Evolutionary conservation across 2,329 filamentous ascomycete species (phyloP), one percentile per base, ranked within the genome.

Genomic region (Coniochaeta sp.): DNA sequence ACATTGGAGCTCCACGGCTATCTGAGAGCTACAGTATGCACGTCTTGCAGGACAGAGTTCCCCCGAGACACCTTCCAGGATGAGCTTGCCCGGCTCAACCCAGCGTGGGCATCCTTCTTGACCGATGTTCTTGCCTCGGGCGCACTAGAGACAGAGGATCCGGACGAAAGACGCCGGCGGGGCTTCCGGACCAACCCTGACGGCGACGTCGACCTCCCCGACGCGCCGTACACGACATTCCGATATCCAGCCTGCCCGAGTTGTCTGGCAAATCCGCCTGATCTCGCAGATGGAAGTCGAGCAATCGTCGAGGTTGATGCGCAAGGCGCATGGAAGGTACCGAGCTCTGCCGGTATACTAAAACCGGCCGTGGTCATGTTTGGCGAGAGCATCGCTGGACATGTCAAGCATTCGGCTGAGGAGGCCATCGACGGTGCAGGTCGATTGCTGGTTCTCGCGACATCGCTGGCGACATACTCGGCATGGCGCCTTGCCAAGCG

Each of bases 291-390:
- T 66, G 84, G 87, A 4, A 78, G 76, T 1, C 59, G 57, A 57
- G 60, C 75, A 70, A 62, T 79, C 81, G 87, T 97, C 1, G 79
- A 89, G 63, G 83, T 89, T 14, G 93, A 97, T 68, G 67, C 70
- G 1, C 91, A 97, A 58, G 93, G 93, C 0, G 93, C 92, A 0
- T 96, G 89, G 90, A 75, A 79, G 42, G 67, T 80, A 6, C 75
- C 76, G 0, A 87, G 85, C 65, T 86, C 82, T 2, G 90, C 86
- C 0, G 95, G 93, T 2, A 85, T 98, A 40, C 73, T 99, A 59
- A 98, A 98, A 70, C 95, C 95, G 3, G 90, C 90, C 0, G 93
- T 99, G 2, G 87, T 93, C 67, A 97, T 98, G 91, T 98, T 98
- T 72, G 95, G 95, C 17, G 95, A 98, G 74, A 93, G 86, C 62